Base-by-base conservation (phyloP, 192 early-diverging fungal genomes). In the Geranomyces michiganensis region DNA sequence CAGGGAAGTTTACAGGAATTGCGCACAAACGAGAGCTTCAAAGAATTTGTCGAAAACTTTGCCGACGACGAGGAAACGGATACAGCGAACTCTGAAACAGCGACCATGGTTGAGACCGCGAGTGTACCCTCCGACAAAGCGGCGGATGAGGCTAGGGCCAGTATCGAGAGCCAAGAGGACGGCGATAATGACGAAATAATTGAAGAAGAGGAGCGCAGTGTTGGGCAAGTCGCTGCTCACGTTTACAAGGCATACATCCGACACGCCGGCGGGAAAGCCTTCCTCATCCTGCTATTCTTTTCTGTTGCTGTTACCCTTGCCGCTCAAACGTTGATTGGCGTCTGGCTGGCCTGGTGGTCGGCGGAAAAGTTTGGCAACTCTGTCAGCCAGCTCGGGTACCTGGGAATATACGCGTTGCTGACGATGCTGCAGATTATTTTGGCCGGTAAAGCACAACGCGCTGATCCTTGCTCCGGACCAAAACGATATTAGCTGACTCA, bases 1-100 rank as follows among this genome's bases (percentile, higher is more conserved):
- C 56, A 70, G 36, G 83, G 83, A 0, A 64, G 69, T 6, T 78
- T 72, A 55, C 26, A 22, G 15, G 70, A 70, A n/a, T 66, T 85
- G 24, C 36, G 36, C 36, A 79, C 82, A 24, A 61, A 15, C 3
- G 74, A 69, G 21, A 78, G 84, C 19, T 79, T 87, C 7, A 85
- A 85, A 14, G 84, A 78, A 51, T 84, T 92, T 62, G 74, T 81
- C 0, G 61, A 48, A 0, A 29, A 89, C 48, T 85, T 89, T 81
- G 74, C 74, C 29, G 75, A 76, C 41, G 63, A 62, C 19, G 76
- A 77, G 21, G 78, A 84, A 31, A 63, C 31, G 1, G 74, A 55
- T 19, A 73, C 56, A 21, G 68, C 53, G 5, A 21, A 15, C 6
- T 53, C 5, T 15, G 55, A 36, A 5, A 56, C 21, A 4, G 78